Conservation (phyloP, 108 stramenopile species). For the Cyclostephanos tholiformis region DNA sequence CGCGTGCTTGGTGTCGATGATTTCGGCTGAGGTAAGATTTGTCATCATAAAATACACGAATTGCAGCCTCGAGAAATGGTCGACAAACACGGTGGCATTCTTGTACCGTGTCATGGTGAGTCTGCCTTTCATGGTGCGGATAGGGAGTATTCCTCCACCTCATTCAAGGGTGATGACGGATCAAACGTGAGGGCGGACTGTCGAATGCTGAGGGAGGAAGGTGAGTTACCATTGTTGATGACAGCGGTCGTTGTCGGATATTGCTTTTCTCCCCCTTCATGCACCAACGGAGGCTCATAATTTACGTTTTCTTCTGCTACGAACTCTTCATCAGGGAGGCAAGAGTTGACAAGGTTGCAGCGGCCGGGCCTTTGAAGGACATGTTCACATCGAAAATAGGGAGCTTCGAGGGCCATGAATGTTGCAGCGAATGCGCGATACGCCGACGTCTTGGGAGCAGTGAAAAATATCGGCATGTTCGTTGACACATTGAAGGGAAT, state of each 20-base stretch:
- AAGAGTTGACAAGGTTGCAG: too few relatives aligned
- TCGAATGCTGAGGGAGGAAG: neutral
- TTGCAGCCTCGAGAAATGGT: conserved; percentile 23
- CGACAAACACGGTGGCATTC: conserved; percentile 40
- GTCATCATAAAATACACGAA: neutral
- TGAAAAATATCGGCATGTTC: neutral
- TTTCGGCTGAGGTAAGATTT: too few relatives aligned
- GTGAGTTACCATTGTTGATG: neutral
- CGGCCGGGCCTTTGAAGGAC: too few relatives aligned
- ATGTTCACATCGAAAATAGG: too few relatives aligned
- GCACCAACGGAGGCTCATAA: too few relatives aligned
- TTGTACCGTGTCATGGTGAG: neutral
- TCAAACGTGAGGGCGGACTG: neutral
- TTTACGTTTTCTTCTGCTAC: too few relatives aligned
- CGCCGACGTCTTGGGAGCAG: too few relatives aligned
- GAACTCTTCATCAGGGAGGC: too few relatives aligned
- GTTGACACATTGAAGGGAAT: neutral
- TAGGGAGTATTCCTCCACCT: neutral
- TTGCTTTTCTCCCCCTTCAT: neutral
- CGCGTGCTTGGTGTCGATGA: too few relatives aligned
- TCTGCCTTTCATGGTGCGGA: neutral
- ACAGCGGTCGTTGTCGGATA: too few relatives aligned
- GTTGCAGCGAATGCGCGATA: neutral
- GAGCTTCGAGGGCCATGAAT: too few relatives aligned
- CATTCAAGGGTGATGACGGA: neutral